These are phyloP conservation scores for Vanilla planifolia DNA, from an alignment of 106 monocot species.

Conservation along the genomic window DNA sequence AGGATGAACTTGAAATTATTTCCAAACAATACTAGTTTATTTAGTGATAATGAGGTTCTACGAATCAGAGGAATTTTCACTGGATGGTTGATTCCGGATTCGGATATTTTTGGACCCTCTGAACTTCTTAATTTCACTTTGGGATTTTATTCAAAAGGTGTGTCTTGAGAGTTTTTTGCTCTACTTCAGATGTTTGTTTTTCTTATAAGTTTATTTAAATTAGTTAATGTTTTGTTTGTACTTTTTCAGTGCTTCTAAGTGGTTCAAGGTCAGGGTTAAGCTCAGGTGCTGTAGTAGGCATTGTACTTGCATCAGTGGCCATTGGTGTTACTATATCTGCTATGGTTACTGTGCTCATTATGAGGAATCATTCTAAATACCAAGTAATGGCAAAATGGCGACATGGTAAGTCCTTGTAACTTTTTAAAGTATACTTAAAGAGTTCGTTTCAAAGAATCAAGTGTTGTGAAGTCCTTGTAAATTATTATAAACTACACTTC, in stretches of 20 bases:
- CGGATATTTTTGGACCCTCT: slow-evolving; percentile 90
- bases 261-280: slow-evolving; percentile 34
- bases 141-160: slow-evolving; percentile 54
- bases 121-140: slow-evolving; percentile 73
- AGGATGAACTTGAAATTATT: slow-evolving; percentile 80
- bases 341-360: slow-evolving; percentile 40
- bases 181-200: too few relatives aligned
- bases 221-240: slow-evolving; percentile 2
- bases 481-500: too few relatives aligned
- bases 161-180: too few relatives aligned
- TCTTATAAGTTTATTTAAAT: too few relatives aligned
- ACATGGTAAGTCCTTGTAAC: slow-evolving; percentile 48
- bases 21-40: slow-evolving; percentile 33
- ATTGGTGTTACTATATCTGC: slow-evolving; percentile 40
- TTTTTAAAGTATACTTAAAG: too few relatives aligned
- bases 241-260: slow-evolving; percentile 30
- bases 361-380: slow-evolving; percentile 41
- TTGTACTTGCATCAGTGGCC: slow-evolving; percentile 63
- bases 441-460: too few relatives aligned
- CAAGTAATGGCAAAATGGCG: slow-evolving; percentile 31
- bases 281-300: slow-evolving; percentile 65
- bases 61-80: slow-evolving; percentile 65
- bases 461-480: too few relatives aligned
- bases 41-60: slow-evolving; percentile 54
- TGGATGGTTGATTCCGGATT: slow-evolving; percentile 76